phyloP scores from a whole-genome alignment of 805 yeast genomes.

The Candida cerambycidarum region DNA sequence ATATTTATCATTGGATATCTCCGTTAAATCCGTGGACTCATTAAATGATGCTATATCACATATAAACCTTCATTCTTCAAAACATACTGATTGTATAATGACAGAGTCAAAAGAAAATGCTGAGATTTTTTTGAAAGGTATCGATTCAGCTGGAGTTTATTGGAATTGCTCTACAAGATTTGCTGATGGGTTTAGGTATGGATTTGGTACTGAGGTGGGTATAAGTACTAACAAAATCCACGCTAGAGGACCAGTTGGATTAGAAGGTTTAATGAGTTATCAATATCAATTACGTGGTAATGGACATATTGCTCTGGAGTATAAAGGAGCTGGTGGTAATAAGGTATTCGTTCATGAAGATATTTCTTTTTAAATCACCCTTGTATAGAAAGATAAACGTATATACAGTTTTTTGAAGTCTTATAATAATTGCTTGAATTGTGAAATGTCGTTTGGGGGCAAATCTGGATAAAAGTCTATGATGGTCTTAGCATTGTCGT shows the following conservation, averaged over 20 bases:
- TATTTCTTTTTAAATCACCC: no score
- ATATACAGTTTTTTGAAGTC: no score
- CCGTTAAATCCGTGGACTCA: slow-evolving; percentile 61
- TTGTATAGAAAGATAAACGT: no score
- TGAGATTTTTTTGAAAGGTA: slow-evolving; percentile 72
- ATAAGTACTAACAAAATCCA: slow-evolving; percentile 95
- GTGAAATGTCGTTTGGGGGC: no score
- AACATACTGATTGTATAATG: slow-evolving; percentile 91
- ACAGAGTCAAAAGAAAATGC: slow-evolving; percentile 75
- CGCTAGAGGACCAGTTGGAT: slow-evolving; percentile 98
- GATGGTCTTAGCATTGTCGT: slow-evolving; percentile 37
- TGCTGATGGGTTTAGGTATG: slow-evolving; percentile 98
- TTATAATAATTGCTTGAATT: no score
- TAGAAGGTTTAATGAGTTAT: slow-evolving; percentile 94
- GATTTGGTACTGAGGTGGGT: slow-evolving; percentile 98
- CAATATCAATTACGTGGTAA: slow-evolving; percentile 90
- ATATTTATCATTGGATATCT: slow-evolving; percentile 78
- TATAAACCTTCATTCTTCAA: slow-evolving; percentile 89
- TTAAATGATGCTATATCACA: slow-evolving; percentile 78
- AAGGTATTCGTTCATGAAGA: slow-evolving; percentile 75
- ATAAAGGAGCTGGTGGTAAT: slow-evolving; percentile 89
- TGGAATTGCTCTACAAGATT: slow-evolving; percentile 98
- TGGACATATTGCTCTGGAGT: slow-evolving; percentile 92
- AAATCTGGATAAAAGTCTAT: slow-evolving; percentile 49
- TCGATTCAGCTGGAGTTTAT: slow-evolving; percentile 95